Conservation (phyloP, 441 rosid species). For the Mallotus repandus region DNA sequence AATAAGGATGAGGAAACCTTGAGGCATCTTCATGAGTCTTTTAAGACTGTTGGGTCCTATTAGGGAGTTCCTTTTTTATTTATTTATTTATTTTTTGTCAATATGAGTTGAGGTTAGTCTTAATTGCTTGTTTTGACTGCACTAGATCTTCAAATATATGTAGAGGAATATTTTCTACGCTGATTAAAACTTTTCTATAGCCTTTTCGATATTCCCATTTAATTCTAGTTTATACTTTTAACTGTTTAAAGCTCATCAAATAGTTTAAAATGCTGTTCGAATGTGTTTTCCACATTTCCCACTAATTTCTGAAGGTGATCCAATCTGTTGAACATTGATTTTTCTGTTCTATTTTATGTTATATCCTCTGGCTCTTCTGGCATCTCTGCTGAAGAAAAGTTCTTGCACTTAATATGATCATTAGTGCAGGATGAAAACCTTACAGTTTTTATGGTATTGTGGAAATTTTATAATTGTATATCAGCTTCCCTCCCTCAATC, state of each 20-base stretch:
- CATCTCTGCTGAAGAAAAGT: no score
- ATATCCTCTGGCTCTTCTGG: no score
- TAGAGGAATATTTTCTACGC: neutral
- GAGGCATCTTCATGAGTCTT: constrained; percentile 81
- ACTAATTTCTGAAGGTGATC: no score
- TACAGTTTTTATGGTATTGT: neutral
- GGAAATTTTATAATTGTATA: no score
- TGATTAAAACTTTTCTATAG: neutral
- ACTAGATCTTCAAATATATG: neutral
- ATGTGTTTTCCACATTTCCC: no score
- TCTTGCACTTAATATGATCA: no score
- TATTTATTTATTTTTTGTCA: no score
- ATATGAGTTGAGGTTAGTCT: constrained; percentile 5
- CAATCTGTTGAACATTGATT: no score
- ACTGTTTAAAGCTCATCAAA: neutral
- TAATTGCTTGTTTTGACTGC: constrained; percentile 2
- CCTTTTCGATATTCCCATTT: neutral
- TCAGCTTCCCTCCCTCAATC: no score
- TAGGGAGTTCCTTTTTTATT: neutral
- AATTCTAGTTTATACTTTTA: neutral
- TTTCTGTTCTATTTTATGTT: no score
- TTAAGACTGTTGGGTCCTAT: constrained; percentile 35
- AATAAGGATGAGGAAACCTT: constrained; percentile 63
- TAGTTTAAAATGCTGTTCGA: neutral
- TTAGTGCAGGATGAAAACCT: no score